A percentile compares a stretch with the other conserved stretches of the same genome.
Conservation (phyloP, 169 alveolate species). For the Neospora caninum region DNA sequence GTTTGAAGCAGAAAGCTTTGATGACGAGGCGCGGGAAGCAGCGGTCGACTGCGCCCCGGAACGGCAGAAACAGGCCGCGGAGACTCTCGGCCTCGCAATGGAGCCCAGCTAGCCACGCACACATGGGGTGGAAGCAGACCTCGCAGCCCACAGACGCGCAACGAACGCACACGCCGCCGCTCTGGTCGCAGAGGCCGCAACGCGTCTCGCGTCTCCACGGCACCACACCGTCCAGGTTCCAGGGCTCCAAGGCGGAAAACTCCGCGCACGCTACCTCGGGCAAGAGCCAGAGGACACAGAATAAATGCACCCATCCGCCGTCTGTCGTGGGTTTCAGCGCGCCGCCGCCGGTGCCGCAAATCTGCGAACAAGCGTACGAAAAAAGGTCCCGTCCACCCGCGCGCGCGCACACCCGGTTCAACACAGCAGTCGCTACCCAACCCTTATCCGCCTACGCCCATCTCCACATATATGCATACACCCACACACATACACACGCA, state of each 20-base stretch:
- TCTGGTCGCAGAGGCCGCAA: conserved; percentile 55
- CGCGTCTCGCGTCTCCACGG: conserved; percentile 39
- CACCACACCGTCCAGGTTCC: conserved; percentile 50
- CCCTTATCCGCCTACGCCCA: not conserved
- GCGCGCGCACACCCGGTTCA: not conserved
- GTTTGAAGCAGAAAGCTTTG: conserved; percentile 56
- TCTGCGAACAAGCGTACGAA: not conserved
- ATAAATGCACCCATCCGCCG: conserved; percentile 73
- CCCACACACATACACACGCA: not conserved
- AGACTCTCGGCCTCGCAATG: conserved; percentile 33
- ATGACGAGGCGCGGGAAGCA: conserved; percentile 67
- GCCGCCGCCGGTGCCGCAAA: conserved; percentile 81
- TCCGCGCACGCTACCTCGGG: conserved; percentile 69
- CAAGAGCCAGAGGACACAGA: conserved; percentile 67
- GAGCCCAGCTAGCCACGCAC: conserved; percentile 81
- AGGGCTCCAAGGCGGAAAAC: conserved; percentile 68
- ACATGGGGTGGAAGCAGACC: conserved; percentile 76
- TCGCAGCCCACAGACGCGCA: conserved; percentile 74
- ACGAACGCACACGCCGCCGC: conserved; percentile 61
- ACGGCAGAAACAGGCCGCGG: conserved; percentile 33
- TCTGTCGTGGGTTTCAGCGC: conserved; percentile 74
- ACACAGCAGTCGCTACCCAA: not conserved
- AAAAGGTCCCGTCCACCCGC: not conserved
- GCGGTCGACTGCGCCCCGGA: conserved; percentile 44
- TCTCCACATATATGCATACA: not conserved